These are phyloP conservation scores for Hygrophorus pudorinus DNA, from an alignment of 768 basidiomycete genomes.

Conservation along the genomic window DNA sequence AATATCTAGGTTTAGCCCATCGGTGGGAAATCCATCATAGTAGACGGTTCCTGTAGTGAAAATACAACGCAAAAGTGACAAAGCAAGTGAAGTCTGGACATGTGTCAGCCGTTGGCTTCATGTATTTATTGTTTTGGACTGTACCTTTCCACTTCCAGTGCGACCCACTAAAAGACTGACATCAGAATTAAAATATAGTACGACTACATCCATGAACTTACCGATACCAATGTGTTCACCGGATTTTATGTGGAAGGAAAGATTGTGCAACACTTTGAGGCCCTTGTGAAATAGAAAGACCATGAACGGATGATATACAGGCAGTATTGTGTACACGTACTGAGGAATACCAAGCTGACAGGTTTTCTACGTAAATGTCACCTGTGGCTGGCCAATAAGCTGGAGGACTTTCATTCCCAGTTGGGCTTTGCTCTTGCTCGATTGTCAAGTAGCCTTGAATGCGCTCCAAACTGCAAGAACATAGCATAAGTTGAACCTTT, in stretches of 20 bases:
- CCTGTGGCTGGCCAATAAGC: conserved; percentile 61
- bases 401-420: conserved; percentile 36
- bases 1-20: conserved; percentile 41
- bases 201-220: too few species aligned
- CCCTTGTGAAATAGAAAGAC: conserved; percentile 14
- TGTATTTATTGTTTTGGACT: too few species aligned
- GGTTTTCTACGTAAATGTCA: conserved; percentile 38
- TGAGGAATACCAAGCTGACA: conserved; percentile 48
- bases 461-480: conserved; percentile 52
- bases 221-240: conserved; percentile 44
- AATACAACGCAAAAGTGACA: conserved; percentile 49
- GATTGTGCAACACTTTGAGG: conserved; percentile 45
- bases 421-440: conserved; percentile 42
- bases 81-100: conserved; percentile 42
- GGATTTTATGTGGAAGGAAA: conserved; percentile 41
- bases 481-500: conserved; percentile 18
- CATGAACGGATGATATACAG: too few species aligned
- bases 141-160: conserved; percentile 37
- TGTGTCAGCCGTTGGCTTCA: too few species aligned
- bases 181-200: too few species aligned
- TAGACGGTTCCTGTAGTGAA: conserved; percentile 44
- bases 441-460: conserved; percentile 56
- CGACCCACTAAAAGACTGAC: conserved; percentile 26
- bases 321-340: too few species aligned
- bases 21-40: conserved; percentile 43